Base-by-base conservation (phyloP, 306 rosid species). In the Prunus campanulata region DNA sequence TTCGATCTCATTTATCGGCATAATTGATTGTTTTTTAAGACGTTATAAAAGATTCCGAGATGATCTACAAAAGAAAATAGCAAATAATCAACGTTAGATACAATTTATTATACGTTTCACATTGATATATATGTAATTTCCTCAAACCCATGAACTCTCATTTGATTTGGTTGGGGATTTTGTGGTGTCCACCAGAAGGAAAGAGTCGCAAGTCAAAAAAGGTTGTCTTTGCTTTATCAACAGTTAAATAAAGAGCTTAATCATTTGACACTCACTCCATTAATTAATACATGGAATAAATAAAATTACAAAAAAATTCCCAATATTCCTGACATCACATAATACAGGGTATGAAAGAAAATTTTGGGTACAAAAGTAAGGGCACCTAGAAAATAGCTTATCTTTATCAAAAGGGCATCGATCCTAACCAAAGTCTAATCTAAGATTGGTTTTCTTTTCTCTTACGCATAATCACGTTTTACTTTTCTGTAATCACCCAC, bases 401-500 rank as follows among this genome's bases (percentile, higher is more conserved):
- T 49, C 75, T 24, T 49, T 50, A 14, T 70, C 50, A 47, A 42
- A 39, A 74, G 75, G 57, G 68, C 56, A 55, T 55, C 61, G 61
- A 18, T 57, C 79, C 70, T 32, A 46, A 48, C 65, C 70, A 20
- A 63, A 27, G 44, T 39, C 44, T 39, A 12, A 11, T 20, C 27
- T 18, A 66, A 15, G 24, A 77, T 7, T 11, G 65, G 42, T 18
- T 55, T 62, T 70, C 77, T 51, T 66, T 27, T 52, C 22, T 19
- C 16, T 50, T 25, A 67, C 51, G 72, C 72, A 57, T 77, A 72
- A 77, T 35, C 57, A 47, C 59, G 55, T 19, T 64, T 81, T 56
- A 66, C 59, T 56, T 65, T 57, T 55, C 77, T 70, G 50, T 35
- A 48, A 59, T 77, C 81, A 72, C 62, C 71, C 71, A 77, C 81